These are phyloP conservation scores for Corynespora cassiicola DNA, from an alignment of 2,329 filamentous ascomycete genomes.

Conservation along the genomic window DNA sequence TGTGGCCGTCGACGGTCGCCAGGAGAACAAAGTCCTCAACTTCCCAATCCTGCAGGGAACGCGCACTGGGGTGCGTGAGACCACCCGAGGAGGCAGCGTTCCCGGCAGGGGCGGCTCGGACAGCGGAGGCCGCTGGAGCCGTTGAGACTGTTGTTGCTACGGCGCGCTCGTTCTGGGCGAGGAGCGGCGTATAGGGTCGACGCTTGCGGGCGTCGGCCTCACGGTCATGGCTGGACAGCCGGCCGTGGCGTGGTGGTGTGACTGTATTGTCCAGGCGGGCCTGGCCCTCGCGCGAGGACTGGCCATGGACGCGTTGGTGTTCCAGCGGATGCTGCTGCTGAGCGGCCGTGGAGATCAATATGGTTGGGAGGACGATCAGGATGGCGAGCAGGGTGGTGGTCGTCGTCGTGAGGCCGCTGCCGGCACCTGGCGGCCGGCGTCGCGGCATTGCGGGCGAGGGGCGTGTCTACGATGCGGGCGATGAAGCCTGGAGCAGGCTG, in stretches of 20 bases:
- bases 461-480: slow-evolving; percentile 25
- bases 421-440: slow-evolving; percentile 48
- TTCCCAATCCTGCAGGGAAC: slow-evolving; percentile 98
- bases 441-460: slow-evolving; percentile 40
- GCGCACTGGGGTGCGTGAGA: slow-evolving; percentile 78
- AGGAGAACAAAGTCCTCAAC: slow-evolving; percentile 99
- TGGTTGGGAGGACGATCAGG: slow-evolving; percentile 43
- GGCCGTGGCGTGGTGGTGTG: slow-evolving; percentile 23
- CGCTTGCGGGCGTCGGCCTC: slow-evolving; percentile 27
- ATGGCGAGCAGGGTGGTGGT: slow-evolving; percentile 39
- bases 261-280: slow-evolving; percentile 32
- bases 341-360: slow-evolving; percentile 44
- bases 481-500: slow-evolving; percentile 38
- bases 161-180: slow-evolving; percentile 81
- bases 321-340: slow-evolving; percentile 50
- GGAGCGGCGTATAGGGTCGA: slow-evolving; percentile 31
- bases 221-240: slow-evolving; percentile 22
- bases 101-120: slow-evolving; percentile 86
- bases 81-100: slow-evolving; percentile 52
- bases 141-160: slow-evolving; percentile 76
- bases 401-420: slow-evolving; percentile 44
- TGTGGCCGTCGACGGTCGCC: slow-evolving; percentile 98
- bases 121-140: slow-evolving; percentile 89
- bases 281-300: slow-evolving; percentile 34
- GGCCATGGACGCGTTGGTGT: slow-evolving; percentile 26